A percentile compares a stretch with the other conserved stretches of the same genome.
These are phyloP conservation scores for Chaetomiaceae sp. DNA, from an alignment of 2,329 filamentous ascomycete genomes.

Conservation along the genomic window DNA sequence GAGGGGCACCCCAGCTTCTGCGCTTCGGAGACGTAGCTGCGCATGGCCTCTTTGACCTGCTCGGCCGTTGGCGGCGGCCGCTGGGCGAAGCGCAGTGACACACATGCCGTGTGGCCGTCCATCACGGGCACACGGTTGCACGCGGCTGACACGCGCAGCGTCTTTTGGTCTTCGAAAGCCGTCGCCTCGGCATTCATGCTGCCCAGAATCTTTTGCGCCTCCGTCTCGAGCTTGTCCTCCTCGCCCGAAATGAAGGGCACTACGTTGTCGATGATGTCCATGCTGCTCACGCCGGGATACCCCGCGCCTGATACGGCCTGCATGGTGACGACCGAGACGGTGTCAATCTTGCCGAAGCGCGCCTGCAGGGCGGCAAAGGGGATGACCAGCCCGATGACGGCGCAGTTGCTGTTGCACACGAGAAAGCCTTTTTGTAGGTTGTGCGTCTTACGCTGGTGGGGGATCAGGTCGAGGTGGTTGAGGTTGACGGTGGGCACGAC, in stretches of 20 bases:
- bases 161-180: constrained; percentile 69
- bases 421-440: constrained; percentile 79
- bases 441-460: constrained; percentile 75
- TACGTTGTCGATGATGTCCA: constrained; percentile 96
- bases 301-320: constrained; percentile 93
- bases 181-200: constrained; percentile 65
- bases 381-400: constrained; percentile 92
- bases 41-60: constrained; percentile 72
- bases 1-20: constrained; percentile 81
- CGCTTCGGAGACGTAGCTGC: constrained; percentile 76
- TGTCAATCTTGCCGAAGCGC: constrained; percentile 76
- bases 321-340: constrained; percentile 78
- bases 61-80: constrained; percentile 70
- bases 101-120: constrained; percentile 93
- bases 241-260: constrained; percentile 91
- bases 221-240: constrained; percentile 93
- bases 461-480: constrained; percentile 77
- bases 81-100: constrained; percentile 76
- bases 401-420: constrained; percentile 97
- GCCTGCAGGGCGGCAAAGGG: constrained; percentile 87
- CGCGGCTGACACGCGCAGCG: constrained; percentile 74
- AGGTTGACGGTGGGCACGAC: constrained; percentile 96
- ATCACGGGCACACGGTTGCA: constrained; percentile 95
- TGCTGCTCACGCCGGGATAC: constrained; percentile 82
- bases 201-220: constrained; percentile 92